Conservation (phyloP, 1,139 yeast genomes). For the Meyerozyma carpophila region DNA sequence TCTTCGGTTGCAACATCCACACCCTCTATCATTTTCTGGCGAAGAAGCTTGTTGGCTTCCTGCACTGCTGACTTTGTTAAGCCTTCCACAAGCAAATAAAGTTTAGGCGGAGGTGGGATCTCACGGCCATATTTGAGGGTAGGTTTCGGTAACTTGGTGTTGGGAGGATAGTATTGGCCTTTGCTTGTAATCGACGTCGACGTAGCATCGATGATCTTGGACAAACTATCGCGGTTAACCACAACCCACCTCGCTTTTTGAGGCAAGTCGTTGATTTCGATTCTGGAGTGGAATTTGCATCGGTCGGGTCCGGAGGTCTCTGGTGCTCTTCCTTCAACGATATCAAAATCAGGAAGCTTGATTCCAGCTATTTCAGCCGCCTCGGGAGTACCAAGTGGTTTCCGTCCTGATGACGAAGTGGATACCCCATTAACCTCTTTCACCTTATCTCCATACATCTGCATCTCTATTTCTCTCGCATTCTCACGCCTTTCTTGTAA, state of each 20-base stretch:
- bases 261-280: constrained; percentile 82
- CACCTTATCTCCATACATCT: constrained; percentile 22
- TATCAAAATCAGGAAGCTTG: constrained; percentile 39
- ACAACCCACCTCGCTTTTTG: constrained; percentile 81
- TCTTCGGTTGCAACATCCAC: constrained; percentile 40
- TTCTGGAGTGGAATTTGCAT: constrained; percentile 62
- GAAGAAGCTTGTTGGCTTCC: constrained; percentile 61
- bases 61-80: constrained; percentile 58
- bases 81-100: constrained; percentile 78
- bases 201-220: constrained; percentile 65
- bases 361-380: constrained; percentile 7
- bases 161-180: constrained; percentile 70
- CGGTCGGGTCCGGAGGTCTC: constrained; percentile 63
- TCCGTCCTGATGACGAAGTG: constrained; percentile 1
- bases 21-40: constrained; percentile 58
- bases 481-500: constrained; percentile 65
- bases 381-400: constrained; percentile 2
- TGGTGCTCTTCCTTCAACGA: constrained; percentile 50
- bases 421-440: constrained; percentile 2
- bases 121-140: constrained; percentile 21
- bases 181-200: constrained; percentile 77
- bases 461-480: constrained; percentile 47
- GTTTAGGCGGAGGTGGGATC: constrained; percentile 60
- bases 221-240: constrained; percentile 61
- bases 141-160: constrained; percentile 40